Evolutionary conservation across 2,329 filamentous ascomycete species (phyloP).

Genomic region (Sarocladiaceae sp.): DNA sequence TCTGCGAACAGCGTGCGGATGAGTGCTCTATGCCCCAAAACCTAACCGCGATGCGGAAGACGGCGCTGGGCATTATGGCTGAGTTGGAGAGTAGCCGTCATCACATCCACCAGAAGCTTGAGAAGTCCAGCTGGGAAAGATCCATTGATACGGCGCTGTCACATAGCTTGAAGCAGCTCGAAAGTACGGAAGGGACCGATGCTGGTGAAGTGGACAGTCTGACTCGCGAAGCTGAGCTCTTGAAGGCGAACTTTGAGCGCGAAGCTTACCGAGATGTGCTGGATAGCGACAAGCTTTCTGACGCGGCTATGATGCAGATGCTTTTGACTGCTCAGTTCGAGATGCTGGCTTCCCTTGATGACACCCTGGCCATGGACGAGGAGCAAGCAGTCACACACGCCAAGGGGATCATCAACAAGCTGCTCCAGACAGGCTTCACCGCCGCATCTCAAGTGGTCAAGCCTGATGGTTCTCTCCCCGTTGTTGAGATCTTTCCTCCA

Average conservation of each 20-base stretch:
- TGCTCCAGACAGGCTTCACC: slow-evolving; percentile 72
- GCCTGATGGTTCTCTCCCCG: slow-evolving; percentile 66
- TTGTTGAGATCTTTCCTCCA: slow-evolving; percentile 65
- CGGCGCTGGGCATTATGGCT: slow-evolving; percentile 79
- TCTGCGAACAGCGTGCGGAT: slow-evolving; percentile 64
- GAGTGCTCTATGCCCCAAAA: slow-evolving; percentile 65
- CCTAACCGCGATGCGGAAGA: slow-evolving; percentile 74
- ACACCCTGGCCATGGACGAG: slow-evolving; percentile 78
- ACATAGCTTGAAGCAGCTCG: slow-evolving; percentile 76
- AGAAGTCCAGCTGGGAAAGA: slow-evolving; percentile 81
- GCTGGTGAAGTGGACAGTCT: slow-evolving; percentile 63
- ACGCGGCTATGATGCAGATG: slow-evolving; percentile 74
- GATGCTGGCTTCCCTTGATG: slow-evolving; percentile 76
- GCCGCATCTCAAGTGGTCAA: slow-evolving; percentile 83
- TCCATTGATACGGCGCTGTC: slow-evolving; percentile 83
- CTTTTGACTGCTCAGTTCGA: slow-evolving; percentile 90
- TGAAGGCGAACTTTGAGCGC: slow-evolving; percentile 77
- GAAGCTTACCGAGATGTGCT: slow-evolving; percentile 74
- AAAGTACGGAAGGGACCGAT: slow-evolving; percentile 48
- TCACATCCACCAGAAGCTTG: slow-evolving; percentile 80
- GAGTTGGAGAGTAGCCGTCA: slow-evolving; percentile 89
- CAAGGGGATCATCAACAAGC: slow-evolving; percentile 68
- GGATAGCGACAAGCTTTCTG: slow-evolving; percentile 79
- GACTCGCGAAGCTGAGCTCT: slow-evolving; percentile 75
- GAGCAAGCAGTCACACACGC: slow-evolving; percentile 78